Percentiles rank a stretch among this genome's conserved stretches.
Evolutionary conservation across 2,329 filamentous ascomycete species (phyloP).

Genomic region (Penicillium thymicola): DNA sequence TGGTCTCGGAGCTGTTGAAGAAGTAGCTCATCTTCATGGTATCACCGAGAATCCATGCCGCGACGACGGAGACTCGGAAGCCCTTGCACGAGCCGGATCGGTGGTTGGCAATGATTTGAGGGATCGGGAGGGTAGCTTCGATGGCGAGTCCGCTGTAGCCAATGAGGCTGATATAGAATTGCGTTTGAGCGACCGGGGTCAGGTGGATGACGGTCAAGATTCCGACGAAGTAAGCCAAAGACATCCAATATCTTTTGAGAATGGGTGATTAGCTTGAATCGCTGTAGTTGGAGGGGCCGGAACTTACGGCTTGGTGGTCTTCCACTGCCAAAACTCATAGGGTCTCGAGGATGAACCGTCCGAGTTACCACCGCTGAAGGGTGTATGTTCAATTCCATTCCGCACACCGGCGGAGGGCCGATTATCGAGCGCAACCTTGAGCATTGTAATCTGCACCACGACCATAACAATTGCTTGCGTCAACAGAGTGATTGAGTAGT

Average conservation of each 20-base stretch:
- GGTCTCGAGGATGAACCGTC: constrained; percentile 45
- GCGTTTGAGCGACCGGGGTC: constrained; percentile 44
- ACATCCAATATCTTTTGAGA: constrained; percentile 55
- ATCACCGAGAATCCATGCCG: constrained; percentile 49
- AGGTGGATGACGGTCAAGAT: constrained; percentile 53
- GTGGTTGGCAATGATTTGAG: constrained; percentile 49
- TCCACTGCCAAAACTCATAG: constrained; percentile 65
- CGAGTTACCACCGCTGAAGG: constrained; percentile 35
- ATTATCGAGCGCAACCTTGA: constrained; percentile 61
- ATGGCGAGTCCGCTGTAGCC: constrained; percentile 47
- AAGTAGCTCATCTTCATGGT: constrained; percentile 52
- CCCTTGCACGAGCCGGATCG: constrained; percentile 48
- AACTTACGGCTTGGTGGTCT: constrained; percentile 49
- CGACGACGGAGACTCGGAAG: constrained; percentile 48
- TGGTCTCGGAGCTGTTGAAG: constrained; percentile 42
- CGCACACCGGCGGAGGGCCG: constrained; percentile 45
- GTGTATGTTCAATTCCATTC: constrained; percentile 41
- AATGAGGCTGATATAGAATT: constrained; percentile 44
- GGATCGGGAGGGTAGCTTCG: constrained; percentile 48
- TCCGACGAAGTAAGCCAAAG: constrained; percentile 53
- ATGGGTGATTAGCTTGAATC: neutral
- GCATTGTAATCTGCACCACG: constrained; percentile 54
- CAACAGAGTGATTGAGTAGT: constrained; percentile 58
- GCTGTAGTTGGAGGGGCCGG: constrained; percentile 2
- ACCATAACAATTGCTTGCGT: constrained; percentile 61